Conservation (phyloP, 2,329 filamentous ascomycete genomes). For the Penicillium crustosum region DNA sequence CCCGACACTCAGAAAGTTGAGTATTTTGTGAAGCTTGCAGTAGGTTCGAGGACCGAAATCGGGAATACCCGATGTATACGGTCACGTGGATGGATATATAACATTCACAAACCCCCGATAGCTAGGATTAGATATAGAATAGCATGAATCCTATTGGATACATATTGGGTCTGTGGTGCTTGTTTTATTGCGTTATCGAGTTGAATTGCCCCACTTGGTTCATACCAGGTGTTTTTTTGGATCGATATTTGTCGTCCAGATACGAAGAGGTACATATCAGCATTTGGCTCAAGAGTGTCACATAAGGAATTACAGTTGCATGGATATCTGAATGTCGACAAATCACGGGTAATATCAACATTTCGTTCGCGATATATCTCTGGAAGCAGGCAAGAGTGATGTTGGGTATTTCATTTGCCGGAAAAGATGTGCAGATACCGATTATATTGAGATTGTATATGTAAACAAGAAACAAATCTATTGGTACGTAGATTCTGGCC, state of each 20-base stretch:
- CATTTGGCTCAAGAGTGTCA: background rate
- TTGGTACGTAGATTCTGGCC: no score
- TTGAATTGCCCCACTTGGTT: background rate
- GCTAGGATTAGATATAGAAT: background rate
- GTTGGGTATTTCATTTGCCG: background rate
- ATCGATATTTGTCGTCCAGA: background rate
- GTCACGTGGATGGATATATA: background rate
- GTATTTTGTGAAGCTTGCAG: background rate
- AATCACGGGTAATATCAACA: background rate
- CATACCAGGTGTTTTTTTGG: background rate
- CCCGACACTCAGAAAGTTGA: background rate
- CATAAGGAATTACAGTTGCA: background rate
- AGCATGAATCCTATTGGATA: background rate
- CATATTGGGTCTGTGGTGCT: background rate
- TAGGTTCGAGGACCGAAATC: background rate
- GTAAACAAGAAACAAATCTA: background rate
- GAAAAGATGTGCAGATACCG: background rate
- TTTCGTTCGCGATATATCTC: background rate
- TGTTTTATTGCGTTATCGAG: background rate
- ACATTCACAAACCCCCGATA: background rate
- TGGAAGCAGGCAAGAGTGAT: background rate
- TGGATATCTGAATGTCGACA: background rate
- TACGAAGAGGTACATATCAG: background rate
- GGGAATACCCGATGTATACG: background rate
- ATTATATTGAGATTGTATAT: background rate